phyloP scores from a whole-genome alignment of 2,329 filamentous ascomycete species.

The Clonostachys byssicola region DNA sequence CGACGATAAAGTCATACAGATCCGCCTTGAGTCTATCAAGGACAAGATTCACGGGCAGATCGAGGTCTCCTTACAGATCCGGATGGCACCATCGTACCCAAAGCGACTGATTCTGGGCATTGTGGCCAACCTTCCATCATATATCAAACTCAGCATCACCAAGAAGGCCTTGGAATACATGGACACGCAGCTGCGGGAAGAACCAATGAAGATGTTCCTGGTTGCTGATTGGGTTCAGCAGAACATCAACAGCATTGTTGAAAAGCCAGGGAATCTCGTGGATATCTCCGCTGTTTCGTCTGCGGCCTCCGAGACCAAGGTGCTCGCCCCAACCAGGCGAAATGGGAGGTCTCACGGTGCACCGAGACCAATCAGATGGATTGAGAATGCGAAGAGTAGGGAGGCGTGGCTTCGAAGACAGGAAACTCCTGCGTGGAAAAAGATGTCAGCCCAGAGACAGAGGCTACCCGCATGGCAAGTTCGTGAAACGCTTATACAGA shows the following conservation, averaged over 20 bases:
- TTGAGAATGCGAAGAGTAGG: constrained; percentile 52
- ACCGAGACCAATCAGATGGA: constrained; percentile 61
- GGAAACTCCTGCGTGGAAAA: constrained; percentile 58
- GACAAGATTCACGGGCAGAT: constrained; percentile 41
- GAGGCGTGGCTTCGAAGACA: constrained; percentile 70
- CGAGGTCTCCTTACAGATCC: constrained; percentile 59
- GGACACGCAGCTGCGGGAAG: constrained; percentile 66
- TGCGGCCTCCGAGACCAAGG: constrained; percentile 52
- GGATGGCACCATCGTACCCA: constrained; percentile 73
- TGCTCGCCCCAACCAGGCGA: constrained; percentile 15
- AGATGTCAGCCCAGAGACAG: constrained; percentile 70
- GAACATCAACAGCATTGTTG: constrained; percentile 76
- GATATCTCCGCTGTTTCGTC: constrained; percentile 80
- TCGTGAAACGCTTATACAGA: constrained; percentile 69
- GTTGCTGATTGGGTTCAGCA: constrained; percentile 89
- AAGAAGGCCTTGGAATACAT: constrained; percentile 72
- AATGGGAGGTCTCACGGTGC: constrained; percentile 29
- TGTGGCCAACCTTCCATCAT: constrained; percentile 71
- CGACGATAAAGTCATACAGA: constrained; percentile 62
- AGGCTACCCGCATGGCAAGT: constrained; percentile 85
- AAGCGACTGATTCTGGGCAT: constrained; percentile 65
- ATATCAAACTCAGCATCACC: constrained; percentile 87
- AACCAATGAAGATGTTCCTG: constrained; percentile 86
- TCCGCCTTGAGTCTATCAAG: constrained; percentile 57
- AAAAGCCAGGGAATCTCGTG: constrained; percentile 76